Conservation (phyloP, 305 asterid species). For the Stenogyne calaminthoides region DNA sequence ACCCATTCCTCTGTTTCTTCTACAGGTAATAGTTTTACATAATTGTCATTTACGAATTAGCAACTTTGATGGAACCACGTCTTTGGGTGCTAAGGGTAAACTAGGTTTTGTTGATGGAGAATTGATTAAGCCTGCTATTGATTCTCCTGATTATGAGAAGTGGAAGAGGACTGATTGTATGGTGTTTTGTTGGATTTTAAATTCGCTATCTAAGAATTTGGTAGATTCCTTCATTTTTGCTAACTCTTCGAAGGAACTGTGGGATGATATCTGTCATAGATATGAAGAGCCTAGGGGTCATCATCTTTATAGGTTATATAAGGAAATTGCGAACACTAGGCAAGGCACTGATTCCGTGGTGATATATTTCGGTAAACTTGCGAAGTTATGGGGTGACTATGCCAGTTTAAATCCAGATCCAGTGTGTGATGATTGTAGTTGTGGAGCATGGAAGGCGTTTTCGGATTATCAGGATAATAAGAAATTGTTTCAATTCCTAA, state of each 20-base stretch:
- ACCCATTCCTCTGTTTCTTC: conserved; percentile 34
- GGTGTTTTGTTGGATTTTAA: not conserved
- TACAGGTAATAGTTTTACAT: conserved; percentile 13
- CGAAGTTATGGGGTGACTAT: not conserved
- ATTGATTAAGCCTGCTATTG: not conserved
- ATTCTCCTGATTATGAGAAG: not conserved
- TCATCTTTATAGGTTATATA: not conserved
- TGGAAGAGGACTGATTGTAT: not conserved
- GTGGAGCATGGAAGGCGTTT: not conserved
- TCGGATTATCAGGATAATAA: not conserved
- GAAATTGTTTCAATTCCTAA: not conserved
- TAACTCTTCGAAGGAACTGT: not conserved
- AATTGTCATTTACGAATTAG: not conserved
- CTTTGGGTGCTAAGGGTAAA: not conserved
- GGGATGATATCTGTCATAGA: not conserved
- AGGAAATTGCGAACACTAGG: not conserved
- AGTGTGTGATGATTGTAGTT: not conserved
- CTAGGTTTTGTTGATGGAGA: not conserved
- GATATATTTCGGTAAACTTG: not conserved
- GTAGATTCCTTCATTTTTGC: not conserved
- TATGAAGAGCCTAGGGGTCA: not conserved
- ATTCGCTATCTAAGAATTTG: not conserved
- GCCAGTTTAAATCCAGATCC: not conserved
- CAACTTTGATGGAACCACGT: not conserved
- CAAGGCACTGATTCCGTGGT: not conserved